Base-by-base conservation (phyloP, 441 rosid species). In the Geranium incanum region DNA sequence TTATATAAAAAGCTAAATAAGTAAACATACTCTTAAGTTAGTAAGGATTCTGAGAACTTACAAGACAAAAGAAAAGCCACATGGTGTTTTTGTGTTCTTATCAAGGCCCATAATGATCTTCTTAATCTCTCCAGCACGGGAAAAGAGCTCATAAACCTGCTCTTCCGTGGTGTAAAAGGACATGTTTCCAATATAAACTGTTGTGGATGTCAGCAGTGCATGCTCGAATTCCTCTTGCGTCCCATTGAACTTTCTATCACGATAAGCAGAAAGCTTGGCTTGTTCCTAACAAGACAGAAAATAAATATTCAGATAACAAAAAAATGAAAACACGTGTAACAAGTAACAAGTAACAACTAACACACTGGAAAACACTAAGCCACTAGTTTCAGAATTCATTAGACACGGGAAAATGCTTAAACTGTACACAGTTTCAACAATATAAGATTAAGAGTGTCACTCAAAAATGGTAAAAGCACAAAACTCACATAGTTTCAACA, bases 31-130 rank as follows among this genome's bases (percentile, higher is more conserved):
- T 28, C 33, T 28, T 28, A 39, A 7, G 43, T 39, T 39, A 39
- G 8, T 39, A 39, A 39, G 8, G 43, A 4, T 39, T 57, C 15
- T 16, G 6, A 63, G 70, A 66, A 80, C 90, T 62, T 82, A 95
- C 99, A 82, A 62, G 77, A 89, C 93, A 76, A 92, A 95, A 75
- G 97, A 95, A 75, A 95, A 95, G 68, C 99, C 99, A 78, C 97
- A 95, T 9, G 99, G 99, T 2, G 97, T 95, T 76, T 95, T 95
- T 3, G 85, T 72, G 80, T 95, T 92, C 89, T 95, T 95, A 75
- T 95, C 99, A 68, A 95, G 84, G 0, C 97, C 99, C 99, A 95
- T 95, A 72, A 87, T 92, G 1, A 95, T 89, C 87, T 90, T 95
- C 86, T 95, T 95, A 39, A 92, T 80, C 70, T 95, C 97, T 6